Evolutionary conservation across 345 rosid genomes (phyloP), one percentile per base, ranked within the genome.

Genomic region (Iberis pinnata): DNA sequence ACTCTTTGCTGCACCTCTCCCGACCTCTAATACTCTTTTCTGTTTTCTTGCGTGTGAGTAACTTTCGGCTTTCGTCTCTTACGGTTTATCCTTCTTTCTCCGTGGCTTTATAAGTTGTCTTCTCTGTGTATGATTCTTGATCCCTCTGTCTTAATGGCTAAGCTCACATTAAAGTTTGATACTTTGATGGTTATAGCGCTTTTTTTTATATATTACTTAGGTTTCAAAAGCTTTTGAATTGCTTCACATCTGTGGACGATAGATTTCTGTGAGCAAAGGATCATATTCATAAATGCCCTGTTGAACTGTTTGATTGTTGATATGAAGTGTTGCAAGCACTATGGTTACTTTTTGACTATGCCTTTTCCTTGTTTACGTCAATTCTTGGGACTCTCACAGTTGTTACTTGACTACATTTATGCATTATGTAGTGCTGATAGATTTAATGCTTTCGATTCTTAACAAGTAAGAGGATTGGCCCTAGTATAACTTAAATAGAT

Each of bases 1-100:
- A 22, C 25, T 67, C 95, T 87, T 75, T 87, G 93, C 88, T 83
- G 89, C 88, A 87, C 96, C 81, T 90, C 80, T 79, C 96, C 92
- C 64, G 83, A 77, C 80, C 98, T 78, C 92, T 87, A 87, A 68
- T 84, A 61, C 64, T 43, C 45, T 57, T 67, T 57, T 65, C 67
- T 75, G 74, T 73, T 49, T 72, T 75, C 65, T 73, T 65, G 46
- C 60, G 40, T 70, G 89, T 84, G 92, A 82, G 92, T 84, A 52
- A 70, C 71, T 55, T 29, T n/a, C n/a, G n/a, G 61, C 66, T 54
- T 36, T 56, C 22, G 5, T 38, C 14, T 54, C n/a, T 17, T 47
- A 25, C 19, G 5, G n/a, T n/a, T n/a, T n/a, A n/a, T n/a, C n/a
- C n/a, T n/a, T n/a, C n/a, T 25, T 56, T 46, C 25, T 22, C 25